A percentile compares a stretch with the other conserved stretches of the same genome.
Conservation (phyloP, 2,329 filamentous ascomycete genomes). For the Fusarium tjaetaba region DNA sequence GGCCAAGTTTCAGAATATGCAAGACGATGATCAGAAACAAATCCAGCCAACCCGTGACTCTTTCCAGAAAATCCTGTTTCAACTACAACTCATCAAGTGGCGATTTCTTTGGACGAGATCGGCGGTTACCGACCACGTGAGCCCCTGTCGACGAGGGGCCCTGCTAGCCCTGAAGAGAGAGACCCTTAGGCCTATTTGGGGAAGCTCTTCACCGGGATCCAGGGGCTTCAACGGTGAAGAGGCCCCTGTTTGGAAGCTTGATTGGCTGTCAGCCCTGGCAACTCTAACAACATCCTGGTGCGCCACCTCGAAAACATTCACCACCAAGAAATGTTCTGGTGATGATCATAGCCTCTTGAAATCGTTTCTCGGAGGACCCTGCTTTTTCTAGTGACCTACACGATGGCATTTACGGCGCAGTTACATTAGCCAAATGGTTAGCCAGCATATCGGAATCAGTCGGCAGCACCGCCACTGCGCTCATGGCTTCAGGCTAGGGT, state of each 20-base stretch:
- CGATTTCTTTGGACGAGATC: slow-evolving; percentile 37
- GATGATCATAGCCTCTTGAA: slow-evolving; percentile 38
- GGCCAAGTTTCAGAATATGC: slow-evolving; percentile 39
- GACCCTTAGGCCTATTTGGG: slow-evolving; percentile 28
- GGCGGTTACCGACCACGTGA: slow-evolving; percentile 29
- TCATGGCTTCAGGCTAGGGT: slow-evolving; percentile 10
- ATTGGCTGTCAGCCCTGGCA: slow-evolving; percentile 32
- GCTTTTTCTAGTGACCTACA: slow-evolving; percentile 23
- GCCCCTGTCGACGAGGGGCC: slow-evolving; percentile 21
- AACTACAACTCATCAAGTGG: slow-evolving; percentile 23
- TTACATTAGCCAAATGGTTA: not conserved
- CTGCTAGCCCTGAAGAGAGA: not conserved
- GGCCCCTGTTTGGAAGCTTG: slow-evolving; percentile 16
- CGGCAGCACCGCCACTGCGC: not conserved
- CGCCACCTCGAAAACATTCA: slow-evolving; percentile 25
- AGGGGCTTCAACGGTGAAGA: slow-evolving; percentile 21
- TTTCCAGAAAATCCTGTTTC: slow-evolving; percentile 40
- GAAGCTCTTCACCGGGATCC: slow-evolving; percentile 8
- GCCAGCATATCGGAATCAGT: slow-evolving; percentile 9
- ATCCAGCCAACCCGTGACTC: slow-evolving; percentile 18
- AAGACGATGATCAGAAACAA: slow-evolving; percentile 31
- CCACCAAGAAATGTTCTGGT: slow-evolving; percentile 20
- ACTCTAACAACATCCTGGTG: slow-evolving; percentile 20
- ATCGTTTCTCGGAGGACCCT: slow-evolving; percentile 30
- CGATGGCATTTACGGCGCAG: slow-evolving; percentile 13